phyloP scores from a whole-genome alignment of 2,329 filamentous ascomycete genomes.

The Colletotrichum graminicola region DNA sequence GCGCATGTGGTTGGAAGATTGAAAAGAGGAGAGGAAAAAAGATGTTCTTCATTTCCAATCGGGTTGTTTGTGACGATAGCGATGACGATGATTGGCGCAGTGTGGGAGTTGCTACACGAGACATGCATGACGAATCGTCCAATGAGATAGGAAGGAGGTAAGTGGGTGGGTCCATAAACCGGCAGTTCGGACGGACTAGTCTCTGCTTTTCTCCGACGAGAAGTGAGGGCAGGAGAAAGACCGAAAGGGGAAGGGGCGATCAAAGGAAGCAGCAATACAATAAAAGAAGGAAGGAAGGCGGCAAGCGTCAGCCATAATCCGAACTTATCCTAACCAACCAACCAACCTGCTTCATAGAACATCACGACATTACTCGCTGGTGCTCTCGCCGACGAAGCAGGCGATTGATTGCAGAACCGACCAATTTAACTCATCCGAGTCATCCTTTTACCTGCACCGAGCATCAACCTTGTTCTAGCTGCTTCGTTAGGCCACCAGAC shows the following conservation, averaged over 20 bases:
- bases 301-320: background rate
- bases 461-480: conserved; percentile 22
- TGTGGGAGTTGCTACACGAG: conserved; percentile 43
- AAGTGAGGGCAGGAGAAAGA: background rate
- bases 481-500: background rate
- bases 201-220: background rate
- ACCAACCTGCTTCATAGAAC: background rate
- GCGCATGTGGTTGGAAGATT: background rate
- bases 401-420: conserved; percentile 1
- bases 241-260: background rate
- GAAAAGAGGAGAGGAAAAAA: background rate
- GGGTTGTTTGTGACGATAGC: conserved; percentile 1
- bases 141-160: conserved; percentile 33
- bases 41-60: conserved; percentile 10
- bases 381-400: background rate
- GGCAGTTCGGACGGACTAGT: background rate
- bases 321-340: background rate
- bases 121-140: conserved; percentile 42
- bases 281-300: background rate
- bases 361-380: background rate
- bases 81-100: conserved; percentile 34
- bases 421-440: background rate
- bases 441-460: background rate
- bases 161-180: background rate
- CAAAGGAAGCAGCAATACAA: background rate